phyloP scores from a whole-genome alignment of 306 rosid genomes.

The Benincasa hispida region DNA sequence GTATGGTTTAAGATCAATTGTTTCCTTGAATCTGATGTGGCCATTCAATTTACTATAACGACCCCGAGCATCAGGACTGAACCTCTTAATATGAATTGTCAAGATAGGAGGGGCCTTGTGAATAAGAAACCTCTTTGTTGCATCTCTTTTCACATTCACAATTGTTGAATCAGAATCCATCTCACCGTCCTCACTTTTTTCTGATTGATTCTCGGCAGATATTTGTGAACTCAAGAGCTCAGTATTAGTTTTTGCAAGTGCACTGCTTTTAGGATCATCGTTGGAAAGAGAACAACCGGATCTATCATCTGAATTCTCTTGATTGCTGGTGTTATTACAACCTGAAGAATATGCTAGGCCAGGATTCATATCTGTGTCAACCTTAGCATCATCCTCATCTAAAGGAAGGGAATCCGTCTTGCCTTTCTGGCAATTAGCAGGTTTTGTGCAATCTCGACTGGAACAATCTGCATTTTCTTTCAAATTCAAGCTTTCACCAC shows the following conservation, averaged over 20 bases:
- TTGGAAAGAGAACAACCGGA: conserved; percentile 23
- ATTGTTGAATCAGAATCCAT: conserved; percentile 19
- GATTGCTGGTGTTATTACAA: conserved; percentile 19
- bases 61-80: conserved; percentile 89
- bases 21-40: conserved; percentile 62
- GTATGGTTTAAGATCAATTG: conserved; percentile 68
- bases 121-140: conserved; percentile 69
- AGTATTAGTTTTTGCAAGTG: neutral
- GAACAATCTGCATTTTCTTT: conserved; percentile 12
- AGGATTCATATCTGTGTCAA: conserved; percentile 16
- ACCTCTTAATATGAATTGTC: conserved; percentile 87
- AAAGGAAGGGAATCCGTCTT: conserved; percentile 17
- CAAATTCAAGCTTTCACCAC: conserved; percentile 21
- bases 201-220: conserved; percentile 18
- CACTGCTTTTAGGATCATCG: conserved; percentile 10
- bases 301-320: conserved; percentile 27
- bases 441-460: conserved; percentile 10
- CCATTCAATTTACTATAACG: conserved; percentile 89
- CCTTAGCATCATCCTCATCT: conserved; percentile 17
- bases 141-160: conserved; percentile 74
- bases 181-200: conserved; percentile 31
- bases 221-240: conserved; percentile 11
- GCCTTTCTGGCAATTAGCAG: conserved; percentile 31
- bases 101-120: conserved; percentile 66
- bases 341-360: conserved; percentile 27